A percentile compares a stretch with the other conserved stretches of the same genome.
phyloP scores from a whole-genome alignment of 331 rosid genomes.

The Rhamnella rubrinervis region DNA sequence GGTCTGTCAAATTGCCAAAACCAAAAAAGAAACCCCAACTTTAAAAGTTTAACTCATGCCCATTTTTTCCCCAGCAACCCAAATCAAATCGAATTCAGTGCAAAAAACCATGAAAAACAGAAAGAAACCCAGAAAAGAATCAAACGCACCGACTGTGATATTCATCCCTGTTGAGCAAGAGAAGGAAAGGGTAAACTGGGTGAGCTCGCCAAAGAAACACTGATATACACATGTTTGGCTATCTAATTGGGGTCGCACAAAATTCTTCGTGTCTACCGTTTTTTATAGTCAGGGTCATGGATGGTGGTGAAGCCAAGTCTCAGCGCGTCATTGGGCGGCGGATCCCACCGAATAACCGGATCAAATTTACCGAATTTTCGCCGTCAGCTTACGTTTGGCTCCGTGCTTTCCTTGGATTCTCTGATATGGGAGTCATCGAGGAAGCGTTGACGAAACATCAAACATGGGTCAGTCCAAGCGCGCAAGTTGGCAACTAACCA shows the following conservation, averaged over 20 bases:
- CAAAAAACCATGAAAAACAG: not conserved
- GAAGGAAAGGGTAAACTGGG: slow-evolving; percentile 58
- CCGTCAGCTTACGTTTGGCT: too few relatives aligned
- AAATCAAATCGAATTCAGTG: not conserved
- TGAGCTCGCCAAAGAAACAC: slow-evolving; percentile 77
- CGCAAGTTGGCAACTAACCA: too few relatives aligned
- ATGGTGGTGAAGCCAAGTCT: too few relatives aligned
- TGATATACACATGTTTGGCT: slow-evolving; percentile 56
- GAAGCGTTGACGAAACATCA: too few relatives aligned
- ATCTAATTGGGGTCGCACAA: not conserved
- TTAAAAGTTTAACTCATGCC: not conserved
- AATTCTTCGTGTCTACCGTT: too few relatives aligned
- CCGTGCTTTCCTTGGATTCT: too few relatives aligned
- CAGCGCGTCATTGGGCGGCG: too few relatives aligned
- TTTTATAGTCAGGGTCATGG: too few relatives aligned
- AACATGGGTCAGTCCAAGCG: too few relatives aligned
- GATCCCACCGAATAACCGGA: too few relatives aligned
- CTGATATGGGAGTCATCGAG: too few relatives aligned
- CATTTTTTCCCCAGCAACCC: not conserved
- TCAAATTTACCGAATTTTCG: too few relatives aligned
- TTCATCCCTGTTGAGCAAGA: slow-evolving; percentile 76
- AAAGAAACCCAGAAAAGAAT: not conserved
- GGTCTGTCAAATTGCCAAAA: slow-evolving; percentile 37
- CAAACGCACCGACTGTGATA: slow-evolving; percentile 47
- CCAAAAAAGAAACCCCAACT: slow-evolving; percentile 3